Conservation (phyloP, 768 basidiomycete species). For the Lentinus brumalis region DNA sequence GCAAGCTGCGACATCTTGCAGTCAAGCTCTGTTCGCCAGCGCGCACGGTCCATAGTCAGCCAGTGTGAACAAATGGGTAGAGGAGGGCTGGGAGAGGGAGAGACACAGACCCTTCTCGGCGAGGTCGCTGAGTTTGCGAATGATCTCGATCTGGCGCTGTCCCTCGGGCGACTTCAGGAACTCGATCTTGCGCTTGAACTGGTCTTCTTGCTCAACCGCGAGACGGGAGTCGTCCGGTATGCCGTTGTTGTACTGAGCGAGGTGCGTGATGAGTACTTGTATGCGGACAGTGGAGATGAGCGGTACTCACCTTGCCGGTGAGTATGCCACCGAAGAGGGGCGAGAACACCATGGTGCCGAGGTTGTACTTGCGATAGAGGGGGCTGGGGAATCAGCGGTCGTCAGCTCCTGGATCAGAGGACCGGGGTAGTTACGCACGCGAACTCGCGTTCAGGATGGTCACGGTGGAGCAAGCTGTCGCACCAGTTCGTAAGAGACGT, state of each 20-base stretch:
- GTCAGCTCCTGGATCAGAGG: not conserved
- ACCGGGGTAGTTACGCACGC: slow-evolving; percentile 35
- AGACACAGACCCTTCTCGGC: slow-evolving; percentile 50
- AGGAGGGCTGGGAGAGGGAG: not conserved
- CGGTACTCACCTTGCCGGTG: slow-evolving; percentile 64
- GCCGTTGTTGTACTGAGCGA: slow-evolving; percentile 64
- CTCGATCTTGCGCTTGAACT: slow-evolving; percentile 52
- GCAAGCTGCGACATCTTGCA: slow-evolving; percentile 66
- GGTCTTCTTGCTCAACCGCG: slow-evolving; percentile 46
- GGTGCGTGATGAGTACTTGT: not conserved
- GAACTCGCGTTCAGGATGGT: slow-evolving; percentile 81
- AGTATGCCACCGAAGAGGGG: slow-evolving; percentile 71
- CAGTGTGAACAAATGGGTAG: not conserved
- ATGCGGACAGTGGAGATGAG: not conserved
- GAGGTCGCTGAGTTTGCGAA: slow-evolving; percentile 62
- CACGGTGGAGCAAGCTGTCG: slow-evolving; percentile 73
- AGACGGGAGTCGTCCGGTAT: slow-evolving; percentile 76
- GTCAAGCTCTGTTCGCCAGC: slow-evolving; percentile 46
- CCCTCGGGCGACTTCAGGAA: slow-evolving; percentile 58
- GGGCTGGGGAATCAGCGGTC: slow-evolving; percentile 35
- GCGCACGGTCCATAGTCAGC: not conserved
- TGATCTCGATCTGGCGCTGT: slow-evolving; percentile 67
- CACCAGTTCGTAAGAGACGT: not conserved
- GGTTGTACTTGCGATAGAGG: slow-evolving; percentile 64
- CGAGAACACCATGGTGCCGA: slow-evolving; percentile 74